Evolutionary conservation across 805 yeast species (phyloP), one percentile per base, ranked within the genome.

Genomic region (Metschnikowia henanensis): DNA sequence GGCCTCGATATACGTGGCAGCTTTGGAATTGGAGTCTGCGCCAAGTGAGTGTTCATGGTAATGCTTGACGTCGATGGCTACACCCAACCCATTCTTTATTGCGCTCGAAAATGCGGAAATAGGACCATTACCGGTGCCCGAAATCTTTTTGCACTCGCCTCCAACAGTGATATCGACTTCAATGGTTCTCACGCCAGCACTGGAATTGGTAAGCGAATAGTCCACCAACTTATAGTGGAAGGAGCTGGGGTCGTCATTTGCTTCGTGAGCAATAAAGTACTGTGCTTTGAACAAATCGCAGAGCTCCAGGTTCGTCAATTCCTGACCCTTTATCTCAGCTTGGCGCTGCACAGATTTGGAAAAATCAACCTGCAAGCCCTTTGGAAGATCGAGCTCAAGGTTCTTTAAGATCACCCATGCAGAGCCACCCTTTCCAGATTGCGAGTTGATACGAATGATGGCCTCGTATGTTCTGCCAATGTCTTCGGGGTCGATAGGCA

Each of bases 381-480:
- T 79, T 32, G 95, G 95, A 54, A 87, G 75, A 61, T 87, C 95
- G 46, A 87, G 76, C 57, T 84, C 92, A 63, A 87, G 74, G 52
- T 79, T 77, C 52, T 87, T 76, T 59, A 87, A 72, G 58, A 87
- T 84, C 52, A 87, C 83, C 94, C 95, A 87, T 5, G 95, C 87
- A 9, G 92, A 85, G 53, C 95, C 95, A 57, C 95, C 95, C 67
- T 87, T 87, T 49, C 95, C 95, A 20, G 87, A 79, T 67, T 87
- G 95, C 10, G 94, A 86, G 66, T 87, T 87, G 62, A 87, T 94
- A 60, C 95, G 80, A 55, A 87, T 87, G 43, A 87, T 86, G n/a
- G 95, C 94, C 66, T 87, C 95, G 68, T 87, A 87, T n/a, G 84
- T 84, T 63, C 94, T 79, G 39, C 95, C 95, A 56, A 87, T 83